Evolutionary conservation across 2,329 filamentous ascomycete species (phyloP).

Genomic region (Fusarium caatingaense): DNA sequence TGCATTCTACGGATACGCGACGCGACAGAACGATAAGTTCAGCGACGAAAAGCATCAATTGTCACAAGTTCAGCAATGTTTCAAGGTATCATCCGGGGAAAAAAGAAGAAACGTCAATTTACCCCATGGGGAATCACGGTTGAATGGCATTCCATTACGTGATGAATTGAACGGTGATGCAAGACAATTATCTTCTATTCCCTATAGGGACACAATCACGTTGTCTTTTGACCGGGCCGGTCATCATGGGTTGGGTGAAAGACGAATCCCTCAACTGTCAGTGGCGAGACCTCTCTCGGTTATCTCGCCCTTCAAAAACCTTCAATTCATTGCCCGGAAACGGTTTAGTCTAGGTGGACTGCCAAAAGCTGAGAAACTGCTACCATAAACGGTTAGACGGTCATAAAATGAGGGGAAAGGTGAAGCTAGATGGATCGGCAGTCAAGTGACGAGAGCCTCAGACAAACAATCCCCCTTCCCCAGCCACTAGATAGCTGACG

Average conservation of each 20-base stretch:
- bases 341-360: conserved; percentile 19
- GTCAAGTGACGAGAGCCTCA: conserved; percentile 20
- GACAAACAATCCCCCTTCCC: neutral
- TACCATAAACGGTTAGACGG: conserved; percentile 27
- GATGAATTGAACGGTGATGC: conserved; percentile 13
- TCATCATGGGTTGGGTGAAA: neutral
- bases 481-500: neutral
- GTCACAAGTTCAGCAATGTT: neutral
- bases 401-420: neutral
- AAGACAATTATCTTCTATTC: neutral
- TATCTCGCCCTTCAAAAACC: conserved; percentile 30
- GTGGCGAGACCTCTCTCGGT: conserved; percentile 28
- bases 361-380: conserved; percentile 37
- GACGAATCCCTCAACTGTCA: neutral
- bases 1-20: neutral
- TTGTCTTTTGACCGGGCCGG: conserved; percentile 28
- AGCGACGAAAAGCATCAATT: neutral
- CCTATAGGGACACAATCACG: conserved; percentile 27
- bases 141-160: conserved; percentile 38
- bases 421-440: neutral
- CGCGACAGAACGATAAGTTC: neutral
- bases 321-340: conserved; percentile 40
- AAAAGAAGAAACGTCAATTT: neutral
- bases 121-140: conserved; percentile 37
- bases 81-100: conserved; percentile 30